Percentiles rank a stretch among this genome's conserved stretches.
These are phyloP conservation scores for Stephanocyclus meneghinianus DNA, from an alignment of 352 stramenopile species.

Conservation along the genomic window DNA sequence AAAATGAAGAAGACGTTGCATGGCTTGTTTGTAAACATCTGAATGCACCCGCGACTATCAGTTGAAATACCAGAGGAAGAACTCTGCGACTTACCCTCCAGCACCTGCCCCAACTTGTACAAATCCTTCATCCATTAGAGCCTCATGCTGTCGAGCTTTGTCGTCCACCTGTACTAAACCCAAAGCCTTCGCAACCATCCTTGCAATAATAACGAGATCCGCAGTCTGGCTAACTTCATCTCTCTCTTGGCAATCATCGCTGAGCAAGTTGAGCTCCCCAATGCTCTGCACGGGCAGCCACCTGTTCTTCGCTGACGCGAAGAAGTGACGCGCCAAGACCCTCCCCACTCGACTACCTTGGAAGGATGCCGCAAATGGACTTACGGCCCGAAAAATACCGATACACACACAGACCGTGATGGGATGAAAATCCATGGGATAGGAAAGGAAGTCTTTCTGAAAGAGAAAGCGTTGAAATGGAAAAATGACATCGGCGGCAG, in stretches of 20 bases:
- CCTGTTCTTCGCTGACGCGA: slow-evolving; percentile 50
- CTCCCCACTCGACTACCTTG: slow-evolving; percentile 65
- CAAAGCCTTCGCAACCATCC: slow-evolving; percentile 58
- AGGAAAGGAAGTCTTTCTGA: slow-evolving; percentile 38
- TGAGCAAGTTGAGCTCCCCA: slow-evolving; percentile 58
- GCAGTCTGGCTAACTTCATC: slow-evolving; percentile 62
- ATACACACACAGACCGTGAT: slow-evolving; percentile 54
- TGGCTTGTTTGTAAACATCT: not conserved
- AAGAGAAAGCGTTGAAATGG: slow-evolving; percentile 49
- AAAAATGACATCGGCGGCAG: slow-evolving; percentile 49
- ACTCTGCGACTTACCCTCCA: slow-evolving; percentile 54
- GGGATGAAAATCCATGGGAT: slow-evolving; percentile 42
- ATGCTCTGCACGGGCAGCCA: slow-evolving; percentile 66
- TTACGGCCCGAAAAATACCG: slow-evolving; percentile 65
- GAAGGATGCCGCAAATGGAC: slow-evolving; percentile 69
- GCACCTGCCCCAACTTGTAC: slow-evolving; percentile 55
- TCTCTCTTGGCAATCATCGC: slow-evolving; percentile 66
- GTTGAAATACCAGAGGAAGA: not conserved
- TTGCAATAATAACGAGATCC: slow-evolving; percentile 60
- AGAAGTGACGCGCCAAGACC: slow-evolving; percentile 59
- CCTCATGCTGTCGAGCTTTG: slow-evolving; percentile 39
- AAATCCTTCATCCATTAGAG: slow-evolving; percentile 55
- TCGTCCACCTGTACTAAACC: slow-evolving; percentile 45
- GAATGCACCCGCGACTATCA: not conserved
- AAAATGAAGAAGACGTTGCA: not conserved